These are phyloP conservation scores for Ceratorhiza oryzae-sativae DNA, from an alignment of 1,284 basidiomycete species.

Conservation along the genomic window DNA sequence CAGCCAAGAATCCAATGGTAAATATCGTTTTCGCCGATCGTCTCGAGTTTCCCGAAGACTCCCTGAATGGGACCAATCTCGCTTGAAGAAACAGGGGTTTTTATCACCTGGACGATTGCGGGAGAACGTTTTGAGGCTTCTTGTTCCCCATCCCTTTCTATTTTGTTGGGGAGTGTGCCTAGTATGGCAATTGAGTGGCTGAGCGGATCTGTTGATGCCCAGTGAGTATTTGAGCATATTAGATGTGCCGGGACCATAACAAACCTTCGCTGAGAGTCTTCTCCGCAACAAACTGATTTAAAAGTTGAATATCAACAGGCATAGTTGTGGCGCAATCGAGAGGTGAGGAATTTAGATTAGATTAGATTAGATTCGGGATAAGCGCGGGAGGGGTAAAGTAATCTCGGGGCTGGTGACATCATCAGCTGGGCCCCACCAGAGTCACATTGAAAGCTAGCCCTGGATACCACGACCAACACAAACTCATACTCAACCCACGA, in stretches of 20 bases:
- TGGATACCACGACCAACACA: not conserved
- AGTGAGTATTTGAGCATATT: conserved; percentile 46
- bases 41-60: conserved; percentile 55
- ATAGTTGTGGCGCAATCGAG: not conserved
- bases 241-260: too few species aligned
- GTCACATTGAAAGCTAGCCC: not conserved
- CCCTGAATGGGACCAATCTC: conserved; percentile 45
- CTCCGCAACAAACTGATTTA: conserved; percentile 59
- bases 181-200: conserved; percentile 58
- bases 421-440: not conserved
- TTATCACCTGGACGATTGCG: conserved; percentile 68
- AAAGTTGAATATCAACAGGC: conserved; percentile 16
- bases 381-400: not conserved
- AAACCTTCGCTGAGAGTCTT: conserved; percentile 65
- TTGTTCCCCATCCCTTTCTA: conserved; percentile 7
- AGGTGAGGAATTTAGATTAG: not conserved
- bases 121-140: conserved; percentile 45
- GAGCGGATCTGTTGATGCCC: conserved; percentile 57
- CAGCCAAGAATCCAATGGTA: conserved; percentile 44
- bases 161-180: conserved; percentile 51
- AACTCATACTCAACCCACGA: too few species aligned
- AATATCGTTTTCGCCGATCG: conserved; percentile 48
- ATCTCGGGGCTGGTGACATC: not conserved
- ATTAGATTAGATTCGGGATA: not conserved
- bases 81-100: conserved; percentile 57